Percentiles rank a stretch among this genome's conserved stretches.
Evolutionary conservation across 768 basidiomycete species (phyloP).

Genomic region (Filobasidium floriforme): DNA sequence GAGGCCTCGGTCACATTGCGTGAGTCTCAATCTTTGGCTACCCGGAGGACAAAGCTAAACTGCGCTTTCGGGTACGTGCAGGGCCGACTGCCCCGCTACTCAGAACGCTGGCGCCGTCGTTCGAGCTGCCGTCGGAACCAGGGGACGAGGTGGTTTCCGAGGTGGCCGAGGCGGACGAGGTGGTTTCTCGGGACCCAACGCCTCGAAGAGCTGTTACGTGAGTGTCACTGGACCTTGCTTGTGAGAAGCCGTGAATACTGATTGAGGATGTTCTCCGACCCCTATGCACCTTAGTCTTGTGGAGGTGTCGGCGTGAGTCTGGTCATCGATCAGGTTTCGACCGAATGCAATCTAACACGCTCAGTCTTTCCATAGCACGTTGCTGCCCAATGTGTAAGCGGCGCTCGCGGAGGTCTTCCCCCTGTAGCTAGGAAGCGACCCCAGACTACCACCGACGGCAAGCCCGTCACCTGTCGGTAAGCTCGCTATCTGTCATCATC

Average conservation of each 20-base stretch:
- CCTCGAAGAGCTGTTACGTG: slow-evolving; percentile 12
- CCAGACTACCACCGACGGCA: slow-evolving; percentile 33
- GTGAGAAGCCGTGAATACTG: not conserved
- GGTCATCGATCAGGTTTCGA: not conserved
- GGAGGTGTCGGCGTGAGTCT: slow-evolving; percentile 16
- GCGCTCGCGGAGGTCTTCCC: not conserved
- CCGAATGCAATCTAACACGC: not conserved
- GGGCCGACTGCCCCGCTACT: slow-evolving; percentile 17
- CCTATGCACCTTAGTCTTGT: not conserved
- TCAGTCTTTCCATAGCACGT: slow-evolving; percentile 4
- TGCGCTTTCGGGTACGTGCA: not conserved
- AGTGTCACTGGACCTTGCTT: not conserved
- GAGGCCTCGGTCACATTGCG: slow-evolving; percentile 60
- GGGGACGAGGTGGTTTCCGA: slow-evolving; percentile 26
- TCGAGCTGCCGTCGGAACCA: slow-evolving; percentile 14
- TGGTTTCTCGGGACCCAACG: slow-evolving; percentile 26
- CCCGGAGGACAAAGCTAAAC: not conserved
- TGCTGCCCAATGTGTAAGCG: slow-evolving; percentile 5
- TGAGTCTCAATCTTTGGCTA: not conserved
- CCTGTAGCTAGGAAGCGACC: slow-evolving; percentile 10
- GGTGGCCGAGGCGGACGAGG: slow-evolving; percentile 31
- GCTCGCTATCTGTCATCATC: slow-evolving; percentile 12
- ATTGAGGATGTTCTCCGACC: not conserved
- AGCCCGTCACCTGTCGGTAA: slow-evolving; percentile 42
- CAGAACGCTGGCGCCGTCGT: slow-evolving; percentile 7